A percentile compares a stretch with the other conserved stretches of the same genome.
phyloP scores from a whole-genome alignment of 2,329 filamentous ascomycete genomes.

The Alternaria longipes region DNA sequence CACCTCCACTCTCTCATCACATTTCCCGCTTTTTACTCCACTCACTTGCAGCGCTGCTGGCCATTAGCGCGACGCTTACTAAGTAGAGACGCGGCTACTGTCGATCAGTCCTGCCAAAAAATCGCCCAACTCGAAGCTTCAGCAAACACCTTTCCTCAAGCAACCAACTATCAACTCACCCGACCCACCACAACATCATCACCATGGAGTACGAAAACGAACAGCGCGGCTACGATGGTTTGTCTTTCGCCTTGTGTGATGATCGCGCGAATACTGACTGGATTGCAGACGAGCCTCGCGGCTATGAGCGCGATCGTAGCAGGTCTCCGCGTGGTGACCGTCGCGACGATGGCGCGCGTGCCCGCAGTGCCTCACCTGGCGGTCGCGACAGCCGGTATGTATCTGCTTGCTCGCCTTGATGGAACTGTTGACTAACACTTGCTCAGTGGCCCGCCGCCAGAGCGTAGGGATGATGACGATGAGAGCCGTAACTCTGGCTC shows the following conservation, averaged over 20 bases:
- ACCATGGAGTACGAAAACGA: slow-evolving; percentile 73
- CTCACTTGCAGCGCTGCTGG: slow-evolving; percentile 31
- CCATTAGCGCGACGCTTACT: slow-evolving; percentile 42
- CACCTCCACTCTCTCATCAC: slow-evolving; percentile 10
- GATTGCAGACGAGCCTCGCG: slow-evolving; percentile 64
- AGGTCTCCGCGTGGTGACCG: slow-evolving; percentile 68
- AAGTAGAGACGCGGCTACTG: slow-evolving; percentile 39
- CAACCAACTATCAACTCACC: slow-evolving; percentile 30
- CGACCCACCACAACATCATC: slow-evolving; percentile 50
- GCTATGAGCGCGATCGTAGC: slow-evolving; percentile 72
- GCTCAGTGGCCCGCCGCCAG: slow-evolving; percentile 58
- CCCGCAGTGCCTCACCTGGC: slow-evolving; percentile 71
- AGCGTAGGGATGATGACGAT: slow-evolving; percentile 72
- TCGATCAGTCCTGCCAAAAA: slow-evolving; percentile 47
- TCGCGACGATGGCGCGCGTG: slow-evolving; percentile 64
- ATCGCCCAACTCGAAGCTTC: slow-evolving; percentile 29
- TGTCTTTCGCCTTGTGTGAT: slow-evolving; percentile 37
- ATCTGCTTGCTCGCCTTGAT: slow-evolving; percentile 6
- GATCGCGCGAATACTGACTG: slow-evolving; percentile 28
- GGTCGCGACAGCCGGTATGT: slow-evolving; percentile 59
- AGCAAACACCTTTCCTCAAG: slow-evolving; percentile 36
- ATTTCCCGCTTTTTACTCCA: slow-evolving; percentile 26
- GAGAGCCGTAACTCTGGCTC: slow-evolving; percentile 91
- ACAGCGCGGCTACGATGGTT: slow-evolving; percentile 73
- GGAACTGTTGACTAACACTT: slow-evolving; percentile 28